Evolutionary conservation across 2,329 filamentous ascomycete genomes (phyloP).

Genomic region (Orbilia brochopaga): DNA sequence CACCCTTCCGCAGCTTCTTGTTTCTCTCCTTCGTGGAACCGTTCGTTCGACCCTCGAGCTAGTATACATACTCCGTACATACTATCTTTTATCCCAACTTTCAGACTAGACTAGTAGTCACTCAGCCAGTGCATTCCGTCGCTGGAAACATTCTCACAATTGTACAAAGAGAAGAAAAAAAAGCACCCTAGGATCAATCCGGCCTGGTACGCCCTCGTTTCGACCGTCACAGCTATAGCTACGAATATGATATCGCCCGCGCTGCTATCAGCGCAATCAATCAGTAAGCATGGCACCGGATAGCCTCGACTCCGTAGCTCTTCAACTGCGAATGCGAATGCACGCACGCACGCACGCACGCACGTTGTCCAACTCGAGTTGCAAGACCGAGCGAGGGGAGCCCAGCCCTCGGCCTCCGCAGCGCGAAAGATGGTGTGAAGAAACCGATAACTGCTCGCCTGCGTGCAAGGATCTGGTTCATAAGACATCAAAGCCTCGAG

Average conservation of each 20-base stretch:
- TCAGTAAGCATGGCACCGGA: slow-evolving; percentile 26
- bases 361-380: background rate
- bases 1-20: slow-evolving; percentile 15
- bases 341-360: slow-evolving; percentile 4
- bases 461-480: slow-evolving; percentile 10
- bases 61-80: no score
- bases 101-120: no score
- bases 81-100: slow-evolving; percentile 43
- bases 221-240: slow-evolving; percentile 37
- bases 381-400: background rate
- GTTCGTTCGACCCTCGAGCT: no score
- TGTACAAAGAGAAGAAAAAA: no score
- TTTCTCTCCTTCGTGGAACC: slow-evolving; percentile 41
- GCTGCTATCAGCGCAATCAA: slow-evolving; percentile 21
- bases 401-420: no score
- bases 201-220: slow-evolving; percentile 19
- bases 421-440: slow-evolving; percentile 40
- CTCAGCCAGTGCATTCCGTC: slow-evolving; percentile 14
- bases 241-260: slow-evolving; percentile 13
- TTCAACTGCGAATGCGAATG: slow-evolving; percentile 11
- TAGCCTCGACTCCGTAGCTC: no score
- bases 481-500: slow-evolving; percentile 12
- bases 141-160: slow-evolving; percentile 28
- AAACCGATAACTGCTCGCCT: background rate
- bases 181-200: slow-evolving; percentile 36